These are phyloP conservation scores for Cryoendolithus antarcticus DNA, from an alignment of 2,329 filamentous ascomycete genomes.

Conservation along the genomic window DNA sequence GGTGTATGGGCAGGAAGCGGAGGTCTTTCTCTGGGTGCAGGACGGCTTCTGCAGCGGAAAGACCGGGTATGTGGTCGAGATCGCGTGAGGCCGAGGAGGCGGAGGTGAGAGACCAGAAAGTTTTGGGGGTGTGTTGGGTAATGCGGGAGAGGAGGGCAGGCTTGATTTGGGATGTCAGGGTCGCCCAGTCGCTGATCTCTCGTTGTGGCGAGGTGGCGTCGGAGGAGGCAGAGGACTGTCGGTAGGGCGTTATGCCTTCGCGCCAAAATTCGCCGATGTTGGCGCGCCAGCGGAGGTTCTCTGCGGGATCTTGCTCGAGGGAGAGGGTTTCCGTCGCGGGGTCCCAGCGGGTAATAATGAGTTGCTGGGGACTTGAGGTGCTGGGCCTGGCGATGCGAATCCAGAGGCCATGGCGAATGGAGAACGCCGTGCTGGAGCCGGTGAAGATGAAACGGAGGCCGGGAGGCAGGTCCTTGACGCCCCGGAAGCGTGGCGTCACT, in stretches of 20 bases:
- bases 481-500: conserved; percentile 47
- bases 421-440: conserved; percentile 44
- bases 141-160: conserved; percentile 38
- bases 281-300: conserved; percentile 38
- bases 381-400: conserved; percentile 22
- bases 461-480: conserved; percentile 45
- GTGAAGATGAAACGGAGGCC: conserved; percentile 53
- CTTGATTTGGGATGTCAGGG: conserved; percentile 38
- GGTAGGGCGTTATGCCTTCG: conserved; percentile 37
- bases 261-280: conserved; percentile 46
- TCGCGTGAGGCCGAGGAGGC: conserved; percentile 45
- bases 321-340: conserved; percentile 33
- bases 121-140: conserved; percentile 29
- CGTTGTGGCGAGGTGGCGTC: conserved; percentile 22
- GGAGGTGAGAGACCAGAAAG: conserved; percentile 45
- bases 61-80: conserved; percentile 47
- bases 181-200: conserved; percentile 41
- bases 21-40: conserved; percentile 34
- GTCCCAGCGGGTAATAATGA: conserved; percentile 48
- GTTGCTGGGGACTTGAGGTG: conserved; percentile 21
- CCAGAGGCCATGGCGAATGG: conserved; percentile 51
- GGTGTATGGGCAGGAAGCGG: conserved; percentile 44
- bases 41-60: conserved; percentile 24
- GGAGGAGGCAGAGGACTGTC: conserved; percentile 25
- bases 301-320: conserved; percentile 28